A percentile compares a stretch with the other conserved stretches of the same genome.
Conservation (phyloP, 1,284 basidiomycete species). For the Ceraceosorus guamensis region DNA sequence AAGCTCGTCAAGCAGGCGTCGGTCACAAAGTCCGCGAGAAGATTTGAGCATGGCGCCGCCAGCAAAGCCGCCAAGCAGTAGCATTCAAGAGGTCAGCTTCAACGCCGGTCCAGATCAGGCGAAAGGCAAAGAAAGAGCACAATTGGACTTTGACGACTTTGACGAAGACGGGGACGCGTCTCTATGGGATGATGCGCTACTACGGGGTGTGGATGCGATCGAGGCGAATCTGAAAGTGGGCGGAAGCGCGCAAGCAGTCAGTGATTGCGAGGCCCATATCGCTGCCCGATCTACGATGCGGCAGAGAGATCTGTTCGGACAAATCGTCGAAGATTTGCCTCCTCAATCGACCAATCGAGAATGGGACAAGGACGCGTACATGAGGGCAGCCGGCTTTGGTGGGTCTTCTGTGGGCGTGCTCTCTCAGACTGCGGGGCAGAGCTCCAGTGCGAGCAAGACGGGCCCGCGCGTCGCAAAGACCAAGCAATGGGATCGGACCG, state of each 20-base stretch:
- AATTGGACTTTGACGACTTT: background rate
- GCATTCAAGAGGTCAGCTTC: background rate
- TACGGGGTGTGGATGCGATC: background rate
- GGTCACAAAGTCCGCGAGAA: background rate
- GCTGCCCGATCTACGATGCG: background rate
- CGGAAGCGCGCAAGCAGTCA: background rate
- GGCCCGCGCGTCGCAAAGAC: background rate
- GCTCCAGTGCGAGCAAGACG: background rate
- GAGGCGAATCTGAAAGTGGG: background rate
- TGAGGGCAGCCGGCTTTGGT: background rate
- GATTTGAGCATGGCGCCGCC: background rate
- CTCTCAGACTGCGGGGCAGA: slow-evolving; percentile 13
- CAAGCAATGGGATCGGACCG: slow-evolving; percentile 27
- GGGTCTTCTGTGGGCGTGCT: background rate
- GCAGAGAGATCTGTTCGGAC: slow-evolving; percentile 1
- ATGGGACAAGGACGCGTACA: background rate
- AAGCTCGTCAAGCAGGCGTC: too few species aligned
- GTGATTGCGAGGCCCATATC: background rate
- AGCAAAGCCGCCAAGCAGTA: background rate
- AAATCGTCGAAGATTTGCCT: background rate
- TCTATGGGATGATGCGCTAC: background rate
- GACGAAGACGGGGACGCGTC: background rate
- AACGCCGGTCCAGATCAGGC: background rate
- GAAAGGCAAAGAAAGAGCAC: background rate
- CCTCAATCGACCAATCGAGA: too few species aligned